Conservation (phyloP, 441 rosid species). For the Geranium incanum region DNA sequence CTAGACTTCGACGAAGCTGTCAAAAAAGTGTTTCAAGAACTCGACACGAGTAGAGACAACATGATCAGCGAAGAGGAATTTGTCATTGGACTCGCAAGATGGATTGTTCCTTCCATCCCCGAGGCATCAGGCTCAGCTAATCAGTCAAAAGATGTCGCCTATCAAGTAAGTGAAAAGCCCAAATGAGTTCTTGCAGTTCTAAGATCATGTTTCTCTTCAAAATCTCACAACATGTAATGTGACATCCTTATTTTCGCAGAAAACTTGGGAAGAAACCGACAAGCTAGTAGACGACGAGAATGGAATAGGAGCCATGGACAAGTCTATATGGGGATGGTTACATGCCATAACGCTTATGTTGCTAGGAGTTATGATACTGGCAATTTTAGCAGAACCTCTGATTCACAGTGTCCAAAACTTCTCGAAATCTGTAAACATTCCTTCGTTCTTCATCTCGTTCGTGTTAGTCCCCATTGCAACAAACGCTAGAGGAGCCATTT, state of each 20-base stretch:
- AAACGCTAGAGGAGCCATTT: constrained; percentile 39
- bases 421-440: constrained; percentile 33
- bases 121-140: not conserved
- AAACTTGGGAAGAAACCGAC: constrained; percentile 11
- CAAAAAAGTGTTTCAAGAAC: constrained; percentile 13
- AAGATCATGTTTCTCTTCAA: not conserved
- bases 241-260: not conserved
- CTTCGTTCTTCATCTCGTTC: constrained; percentile 45
- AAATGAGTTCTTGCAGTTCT: not conserved
- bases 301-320: constrained; percentile 10
- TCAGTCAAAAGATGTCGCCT: constrained; percentile 12
- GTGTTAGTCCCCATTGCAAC: constrained; percentile 43
- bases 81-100: constrained; percentile 15
- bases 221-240: not conserved
- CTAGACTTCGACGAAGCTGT: constrained; percentile 19
- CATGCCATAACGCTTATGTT: constrained; percentile 29
- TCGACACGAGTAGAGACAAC: constrained; percentile 20
- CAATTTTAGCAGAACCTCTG: constrained; percentile 40
- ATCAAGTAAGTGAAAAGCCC: constrained; percentile 18
- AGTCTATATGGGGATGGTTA: constrained; percentile 12
- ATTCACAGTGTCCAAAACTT: constrained; percentile 35
- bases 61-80: constrained; percentile 24
- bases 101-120: constrained; percentile 9
- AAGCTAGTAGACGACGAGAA: constrained; percentile 16
- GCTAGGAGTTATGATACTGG: constrained; percentile 32